Conservation (phyloP, 495 filamentous ascomycete species). For the Monascus purpureus region DNA sequence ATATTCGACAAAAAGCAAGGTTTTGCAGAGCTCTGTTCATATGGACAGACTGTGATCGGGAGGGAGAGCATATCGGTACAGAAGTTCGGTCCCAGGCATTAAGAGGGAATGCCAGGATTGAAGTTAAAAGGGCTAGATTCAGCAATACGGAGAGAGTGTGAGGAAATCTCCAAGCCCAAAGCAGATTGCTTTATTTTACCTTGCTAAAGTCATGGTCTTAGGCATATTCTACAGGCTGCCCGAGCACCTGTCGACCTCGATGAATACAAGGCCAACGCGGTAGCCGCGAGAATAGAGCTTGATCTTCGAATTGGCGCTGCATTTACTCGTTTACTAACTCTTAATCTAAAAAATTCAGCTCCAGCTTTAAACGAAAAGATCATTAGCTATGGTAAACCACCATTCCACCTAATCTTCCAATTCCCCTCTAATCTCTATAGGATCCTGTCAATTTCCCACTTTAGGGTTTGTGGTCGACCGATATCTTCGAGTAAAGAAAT, state of each 20-base stretch:
- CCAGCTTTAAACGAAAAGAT: conserved; percentile 44
- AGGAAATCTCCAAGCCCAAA: too few relatives aligned
- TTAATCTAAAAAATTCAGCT: conserved; percentile 54
- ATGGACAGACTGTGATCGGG: conserved; percentile 97
- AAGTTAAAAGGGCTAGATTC: conserved; percentile 78
- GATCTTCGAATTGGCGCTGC: conserved; percentile 83
- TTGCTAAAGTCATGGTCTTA: too few relatives aligned
- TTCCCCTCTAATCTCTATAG: conserved; percentile 27
- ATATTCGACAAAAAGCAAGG: conserved; percentile 68
- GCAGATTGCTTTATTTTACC: too few relatives aligned
- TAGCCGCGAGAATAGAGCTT: conserved; percentile 79
- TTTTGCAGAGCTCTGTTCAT: conserved; percentile 64
- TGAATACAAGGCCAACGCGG: conserved; percentile 74
- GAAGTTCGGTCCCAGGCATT: conserved; percentile 76
- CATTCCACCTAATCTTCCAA: background rate
- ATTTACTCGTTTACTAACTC: conserved; percentile 81
- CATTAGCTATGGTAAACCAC: conserved; percentile 66
- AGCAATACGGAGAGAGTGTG: conserved; percentile 91
- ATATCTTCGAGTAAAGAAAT: conserved; percentile 84
- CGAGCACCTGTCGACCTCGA: conserved; percentile 63
- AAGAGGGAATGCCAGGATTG: conserved; percentile 54
- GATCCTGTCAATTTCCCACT: conserved; percentile 94
- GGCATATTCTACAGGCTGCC: conserved; percentile 76
- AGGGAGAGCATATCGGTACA: conserved; percentile 92
- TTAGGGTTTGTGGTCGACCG: conserved; percentile 94